A percentile compares a stretch with the other conserved stretches of the same genome.
Conservation (phyloP, 257 asterid species). For the Jaltomata sinuosa region DNA sequence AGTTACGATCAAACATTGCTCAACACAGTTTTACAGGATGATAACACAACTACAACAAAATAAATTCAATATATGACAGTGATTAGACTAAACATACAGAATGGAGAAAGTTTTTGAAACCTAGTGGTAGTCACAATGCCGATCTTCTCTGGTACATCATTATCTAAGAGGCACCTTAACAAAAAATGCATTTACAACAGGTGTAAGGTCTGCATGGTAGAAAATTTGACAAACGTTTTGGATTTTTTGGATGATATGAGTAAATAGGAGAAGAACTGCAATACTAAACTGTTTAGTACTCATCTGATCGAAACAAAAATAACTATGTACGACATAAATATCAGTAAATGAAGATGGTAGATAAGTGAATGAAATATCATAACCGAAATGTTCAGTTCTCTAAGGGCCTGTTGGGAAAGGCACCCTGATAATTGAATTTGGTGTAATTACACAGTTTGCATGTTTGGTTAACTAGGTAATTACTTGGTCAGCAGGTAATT, state of each 20-base stretch:
- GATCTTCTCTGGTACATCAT: background rate
- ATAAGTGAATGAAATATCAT: background rate
- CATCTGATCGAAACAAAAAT: background rate
- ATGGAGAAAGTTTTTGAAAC: background rate
- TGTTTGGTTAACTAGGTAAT: too few relatives aligned
- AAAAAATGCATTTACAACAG: background rate
- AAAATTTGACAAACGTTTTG: background rate
- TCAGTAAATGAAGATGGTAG: background rate
- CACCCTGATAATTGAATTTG: too few relatives aligned
- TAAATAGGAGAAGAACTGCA: background rate
- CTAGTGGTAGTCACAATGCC: background rate
- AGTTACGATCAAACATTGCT: background rate
- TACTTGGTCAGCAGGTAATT: too few relatives aligned
- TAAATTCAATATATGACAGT: background rate
- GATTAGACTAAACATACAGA: background rate
- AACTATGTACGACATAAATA: background rate
- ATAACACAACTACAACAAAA: background rate
- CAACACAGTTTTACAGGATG: background rate
- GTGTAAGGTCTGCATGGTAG: background rate
- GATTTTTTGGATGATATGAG: background rate
- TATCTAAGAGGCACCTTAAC: background rate
- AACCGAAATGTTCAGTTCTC: background rate
- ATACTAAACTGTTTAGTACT: background rate
- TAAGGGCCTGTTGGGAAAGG: too few relatives aligned
- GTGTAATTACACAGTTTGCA: too few relatives aligned